Evolutionary conservation across 192 early-diverging fungal species (phyloP).

Genomic region (Irineochytrium annulatum): DNA sequence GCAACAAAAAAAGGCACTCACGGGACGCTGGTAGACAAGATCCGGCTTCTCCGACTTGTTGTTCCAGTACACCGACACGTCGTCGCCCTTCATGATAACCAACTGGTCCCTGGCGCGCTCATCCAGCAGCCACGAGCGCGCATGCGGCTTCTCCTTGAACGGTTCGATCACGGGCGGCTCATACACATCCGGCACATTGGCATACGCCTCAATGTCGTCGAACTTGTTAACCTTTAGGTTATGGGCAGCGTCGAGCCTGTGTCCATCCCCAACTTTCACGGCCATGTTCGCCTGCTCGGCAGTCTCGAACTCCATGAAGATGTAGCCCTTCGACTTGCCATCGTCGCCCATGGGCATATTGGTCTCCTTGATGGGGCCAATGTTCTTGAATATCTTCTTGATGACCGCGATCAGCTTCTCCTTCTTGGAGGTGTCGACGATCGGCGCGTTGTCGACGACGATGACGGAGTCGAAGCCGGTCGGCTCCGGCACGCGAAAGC

Average conservation of each 20-base stretch:
- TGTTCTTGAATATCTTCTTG: constrained; percentile 77
- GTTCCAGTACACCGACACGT: constrained; percentile 87
- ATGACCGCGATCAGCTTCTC: constrained; percentile 71
- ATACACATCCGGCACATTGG: constrained; percentile 67
- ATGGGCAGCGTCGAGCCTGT: constrained; percentile 78
- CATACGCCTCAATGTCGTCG: constrained; percentile 86
- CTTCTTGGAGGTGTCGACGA: constrained; percentile 81
- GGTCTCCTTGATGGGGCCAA: constrained; percentile 74
- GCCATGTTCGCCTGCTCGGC: constrained; percentile 75
- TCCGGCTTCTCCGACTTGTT: constrained; percentile 81
- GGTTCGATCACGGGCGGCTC: constrained; percentile 65
- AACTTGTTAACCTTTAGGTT: constrained; percentile 80
- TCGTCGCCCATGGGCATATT: constrained; percentile 78
- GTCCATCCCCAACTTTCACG: constrained; percentile 71
- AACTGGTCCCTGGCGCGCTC: constrained; percentile 84
- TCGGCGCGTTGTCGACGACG: constrained; percentile 88
- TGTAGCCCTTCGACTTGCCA: constrained; percentile 48
- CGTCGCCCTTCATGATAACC: constrained; percentile 78
- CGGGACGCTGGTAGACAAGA: constrained; percentile 55
- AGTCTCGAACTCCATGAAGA: constrained; percentile 92
- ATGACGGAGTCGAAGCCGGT: constrained; percentile 78
- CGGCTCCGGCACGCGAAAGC: constrained; percentile 66
- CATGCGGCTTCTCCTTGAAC: constrained; percentile 77
- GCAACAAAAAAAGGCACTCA: constrained; percentile 9
- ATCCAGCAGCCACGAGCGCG: constrained; percentile 87